Percentiles rank a stretch among this genome's conserved stretches.
These are phyloP conservation scores for Phaeosphaeriaceae sp. DNA, from an alignment of 2,329 filamentous ascomycete genomes.

Conservation along the genomic window DNA sequence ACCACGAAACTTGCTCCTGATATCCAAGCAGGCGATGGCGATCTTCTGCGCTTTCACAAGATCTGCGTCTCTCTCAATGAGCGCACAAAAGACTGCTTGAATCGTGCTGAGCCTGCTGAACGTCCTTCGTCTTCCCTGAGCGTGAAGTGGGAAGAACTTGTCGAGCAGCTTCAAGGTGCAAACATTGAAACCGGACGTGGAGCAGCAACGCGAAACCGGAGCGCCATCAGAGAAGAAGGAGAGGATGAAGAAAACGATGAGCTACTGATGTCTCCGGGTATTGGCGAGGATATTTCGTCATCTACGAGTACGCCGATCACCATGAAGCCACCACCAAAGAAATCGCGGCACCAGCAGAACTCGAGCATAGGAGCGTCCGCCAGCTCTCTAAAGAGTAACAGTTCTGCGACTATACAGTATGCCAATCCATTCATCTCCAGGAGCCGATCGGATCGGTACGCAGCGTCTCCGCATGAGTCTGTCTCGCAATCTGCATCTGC, in stretches of 20 bases:
- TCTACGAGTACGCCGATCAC: conserved; percentile 43
- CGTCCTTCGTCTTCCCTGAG: conserved; percentile 56
- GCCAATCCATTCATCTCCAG: conserved; percentile 33
- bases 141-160: conserved; percentile 60
- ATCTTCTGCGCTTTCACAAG: conserved; percentile 57
- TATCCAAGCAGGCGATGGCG: conserved; percentile 51
- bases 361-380: conserved; percentile 42
- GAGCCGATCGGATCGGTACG: conserved; percentile 27
- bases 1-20: conserved; percentile 46
- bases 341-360: conserved; percentile 36
- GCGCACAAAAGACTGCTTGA: conserved; percentile 58
- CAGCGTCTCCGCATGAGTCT: conserved; percentile 31
- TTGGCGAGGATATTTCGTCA: conserved; percentile 37
- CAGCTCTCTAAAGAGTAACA: conserved; percentile 40
- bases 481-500: conserved; percentile 36
- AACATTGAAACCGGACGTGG: conserved; percentile 40
- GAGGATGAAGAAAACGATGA: conserved; percentile 34
- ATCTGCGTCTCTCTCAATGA: conserved; percentile 56
- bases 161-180: conserved; percentile 53
- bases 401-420: conserved; percentile 30
- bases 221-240: conserved; percentile 34
- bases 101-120: conserved; percentile 60
- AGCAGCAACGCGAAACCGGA: conserved; percentile 40
- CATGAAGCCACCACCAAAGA: conserved; percentile 39
- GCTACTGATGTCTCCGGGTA: conserved; percentile 29